These are phyloP conservation scores for Crithidia fasciculata DNA, from an alignment of 208 protist genomes.

Conservation along the genomic window DNA sequence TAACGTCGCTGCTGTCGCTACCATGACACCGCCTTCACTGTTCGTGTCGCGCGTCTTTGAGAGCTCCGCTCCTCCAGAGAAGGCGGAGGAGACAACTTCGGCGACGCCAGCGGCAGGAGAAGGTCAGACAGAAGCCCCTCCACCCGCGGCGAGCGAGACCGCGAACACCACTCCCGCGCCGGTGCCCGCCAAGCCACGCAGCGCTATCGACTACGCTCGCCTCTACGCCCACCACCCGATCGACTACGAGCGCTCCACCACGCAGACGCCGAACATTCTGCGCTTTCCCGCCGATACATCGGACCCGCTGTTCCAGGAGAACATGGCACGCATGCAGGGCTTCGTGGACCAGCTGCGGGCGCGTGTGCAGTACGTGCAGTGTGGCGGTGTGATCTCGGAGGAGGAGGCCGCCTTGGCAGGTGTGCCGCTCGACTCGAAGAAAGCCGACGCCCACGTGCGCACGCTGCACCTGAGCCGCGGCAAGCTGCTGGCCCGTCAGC, in stretches of 20 bases:
- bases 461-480: constrained; percentile 56
- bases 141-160: background rate
- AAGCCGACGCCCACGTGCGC: constrained; percentile 23
- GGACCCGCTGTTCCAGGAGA: constrained; percentile 50
- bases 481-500: constrained; percentile 92
- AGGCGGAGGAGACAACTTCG: background rate
- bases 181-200: background rate
- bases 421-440: constrained; percentile 26
- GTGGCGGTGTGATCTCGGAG: constrained; percentile 31
- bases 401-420: constrained; percentile 18
- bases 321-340: constrained; percentile 54
- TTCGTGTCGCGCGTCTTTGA: background rate
- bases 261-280: constrained; percentile 47
- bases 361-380: constrained; percentile 40
- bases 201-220: constrained; percentile 17
- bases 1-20: background rate
- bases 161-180: background rate
- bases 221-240: constrained; percentile 52
- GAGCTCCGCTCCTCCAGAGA: background rate
- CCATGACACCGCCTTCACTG: background rate
- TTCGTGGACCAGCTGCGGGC: constrained; percentile 46
- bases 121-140: background rate
- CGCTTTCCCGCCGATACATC: constrained; percentile 47
- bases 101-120: background rate
- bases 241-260: constrained; percentile 48